Conservation (phyloP, 805 yeast species). For the Pichia scutulata region DNA sequence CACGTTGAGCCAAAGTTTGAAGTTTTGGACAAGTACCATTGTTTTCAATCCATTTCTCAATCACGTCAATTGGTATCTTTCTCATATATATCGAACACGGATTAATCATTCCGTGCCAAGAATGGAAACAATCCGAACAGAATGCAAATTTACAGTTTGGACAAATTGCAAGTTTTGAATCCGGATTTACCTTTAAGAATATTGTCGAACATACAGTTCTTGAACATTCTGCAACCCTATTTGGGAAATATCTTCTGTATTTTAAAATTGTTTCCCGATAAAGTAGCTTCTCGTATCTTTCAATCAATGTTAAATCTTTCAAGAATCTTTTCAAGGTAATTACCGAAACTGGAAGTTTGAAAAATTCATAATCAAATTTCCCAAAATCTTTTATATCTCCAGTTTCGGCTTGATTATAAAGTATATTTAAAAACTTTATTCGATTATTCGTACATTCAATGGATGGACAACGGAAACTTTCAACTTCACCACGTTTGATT, state of each 20-base stretch:
- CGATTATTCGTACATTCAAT: constrained; percentile 34
- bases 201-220: constrained; percentile 35
- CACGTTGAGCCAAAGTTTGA: constrained; percentile 22
- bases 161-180: constrained; percentile 43
- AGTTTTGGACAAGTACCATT: constrained; percentile 10
- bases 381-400: constrained; percentile 17
- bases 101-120: constrained; percentile 53
- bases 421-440: constrained; percentile 15
- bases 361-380: constrained; percentile 31
- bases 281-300: constrained; percentile 34
- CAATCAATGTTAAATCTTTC: constrained; percentile 15
- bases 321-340: constrained; percentile 30
- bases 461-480: constrained; percentile 51
- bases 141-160: constrained; percentile 43
- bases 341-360: constrained; percentile 34
- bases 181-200: constrained; percentile 40
- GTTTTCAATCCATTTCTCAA: constrained; percentile 29
- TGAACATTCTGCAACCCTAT: constrained; percentile 45
- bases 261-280: constrained; percentile 34
- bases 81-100: constrained; percentile 33
- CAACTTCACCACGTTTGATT: constrained; percentile 42
- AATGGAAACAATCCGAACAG: constrained; percentile 47
- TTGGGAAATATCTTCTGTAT: constrained; percentile 38
- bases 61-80: constrained; percentile 31
- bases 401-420: constrained; percentile 6